Evolutionary conservation across 1,284 basidiomycete genomes (phyloP), one percentile per base, ranked within the genome.

Genomic region (Vanrija sp.): DNA sequence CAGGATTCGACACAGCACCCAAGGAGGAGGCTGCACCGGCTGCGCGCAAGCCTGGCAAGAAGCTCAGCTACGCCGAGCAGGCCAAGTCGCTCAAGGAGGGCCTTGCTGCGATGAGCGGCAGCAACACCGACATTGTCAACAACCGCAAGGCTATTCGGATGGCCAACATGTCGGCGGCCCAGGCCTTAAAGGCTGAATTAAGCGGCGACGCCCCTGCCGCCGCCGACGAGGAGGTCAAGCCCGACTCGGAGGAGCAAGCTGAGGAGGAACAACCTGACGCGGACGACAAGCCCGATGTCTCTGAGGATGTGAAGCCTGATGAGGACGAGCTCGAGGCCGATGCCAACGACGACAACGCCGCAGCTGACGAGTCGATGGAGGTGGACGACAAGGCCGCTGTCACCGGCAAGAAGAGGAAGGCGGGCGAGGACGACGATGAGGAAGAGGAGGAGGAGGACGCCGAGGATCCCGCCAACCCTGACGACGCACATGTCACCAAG

Each of bases 151-250:
- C 88, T 20, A 91, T 95, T 61, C 84, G 94, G 54, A 87, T 96
- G 83, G 95, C 94, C 15, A 98, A 98, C 71, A 84, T 97, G 82
- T 90, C 85, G 76, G 95, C 95, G 42, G 94, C 93, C 53, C 89
- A 97, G 69, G 84, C 87, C 71, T 80, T 98, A 63, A 94, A 91
- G 76, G 93, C 92, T 48, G 89, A 98, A 76, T 98, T 61, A 83
- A 84, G 56, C 37, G 62, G 53, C 10, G 55, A 53, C 41, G 58
- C 46, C 19, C 51, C 43, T n/a, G 57, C 57, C 22, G 59, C 62
- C 9, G 51, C 57, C 22, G 59, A 63, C 9, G 51, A 53, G 5
- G 31, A 31, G 12, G 31, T 12, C 31, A 31, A 31, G 31, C 31
- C 54, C 15, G 51, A 60, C 12, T 49, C 27, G 10, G 56, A 51